Base-by-base conservation (phyloP, 148 eudicot genomes). In the Pouteria glomerata region DNA sequence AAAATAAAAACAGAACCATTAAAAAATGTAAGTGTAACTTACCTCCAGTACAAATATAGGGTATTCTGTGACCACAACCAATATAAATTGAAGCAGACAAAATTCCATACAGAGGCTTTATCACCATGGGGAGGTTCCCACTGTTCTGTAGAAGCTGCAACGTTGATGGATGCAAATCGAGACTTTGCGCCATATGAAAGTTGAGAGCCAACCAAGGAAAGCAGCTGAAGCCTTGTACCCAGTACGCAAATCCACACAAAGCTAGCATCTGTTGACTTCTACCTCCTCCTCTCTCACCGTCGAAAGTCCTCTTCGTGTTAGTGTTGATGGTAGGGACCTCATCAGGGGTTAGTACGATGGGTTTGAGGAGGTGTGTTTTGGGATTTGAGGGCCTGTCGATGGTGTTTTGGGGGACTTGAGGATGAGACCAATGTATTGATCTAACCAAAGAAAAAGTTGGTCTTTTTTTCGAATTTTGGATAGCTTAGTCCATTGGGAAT, bases 21-120 rank as follows among this genome's bases (percentile, higher is more conserved):
- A 23, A 1, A n/a, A n/a, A 10, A 14, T 13, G 0, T 31, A 26
- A 10, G 39, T n/a, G 0, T n/a, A 37, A 75, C 81, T 73, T 44
- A 94, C 98, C 98, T 87, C 98, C 98, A 65, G 89, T 86, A 59
- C 88, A 88, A 73, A 95, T 75, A 79, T 95, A 95, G 53, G 98
- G 98, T 55, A 95, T 69, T 73, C 98, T 80, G 79, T 81, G 96
- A 66, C 86, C 89, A 67, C 88, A 87, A 63, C 89, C 90, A 82
- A 95, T 89, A 57, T 81, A 84, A 71, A 95, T 59, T 77, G 92
- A 90, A 87, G 91, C 97, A 77, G 94, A 86, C 63, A 95, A 67
- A 65, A 95, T 76, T 57, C 99, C 99, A 83, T 85, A 91, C 0
- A 95, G 75, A 44, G 99, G 99, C 65, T 95, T 95, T 41, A 92